These are phyloP conservation scores for Candida silvatica DNA, from an alignment of 805 yeast species.

Conservation along the genomic window DNA sequence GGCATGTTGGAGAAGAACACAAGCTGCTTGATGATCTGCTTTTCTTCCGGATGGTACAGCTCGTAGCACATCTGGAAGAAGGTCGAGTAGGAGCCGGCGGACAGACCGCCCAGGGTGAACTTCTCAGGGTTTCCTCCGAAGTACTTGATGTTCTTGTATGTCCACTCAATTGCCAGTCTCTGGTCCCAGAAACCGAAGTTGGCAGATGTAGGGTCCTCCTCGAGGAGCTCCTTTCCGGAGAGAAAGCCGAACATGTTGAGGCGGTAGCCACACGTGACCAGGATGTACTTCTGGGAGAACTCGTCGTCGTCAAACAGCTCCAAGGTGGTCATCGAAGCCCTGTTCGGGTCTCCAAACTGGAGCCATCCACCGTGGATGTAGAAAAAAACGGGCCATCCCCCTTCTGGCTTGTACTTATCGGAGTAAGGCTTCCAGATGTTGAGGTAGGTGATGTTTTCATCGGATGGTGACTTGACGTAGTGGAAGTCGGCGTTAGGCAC, in stretches of 20 bases:
- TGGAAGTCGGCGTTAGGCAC: slow-evolving; percentile 19
- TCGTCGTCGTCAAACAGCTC: slow-evolving; percentile 20
- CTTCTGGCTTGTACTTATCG: slow-evolving; percentile 22
- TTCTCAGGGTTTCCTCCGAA: slow-evolving; percentile 39
- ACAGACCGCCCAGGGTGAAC: slow-evolving; percentile 36
- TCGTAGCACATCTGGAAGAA: slow-evolving; percentile 35
- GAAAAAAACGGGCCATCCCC: slow-evolving; percentile 34
- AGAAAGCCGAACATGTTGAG: slow-evolving; percentile 31
- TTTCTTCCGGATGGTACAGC: slow-evolving; percentile 29
- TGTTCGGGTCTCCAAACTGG: slow-evolving; percentile 26
- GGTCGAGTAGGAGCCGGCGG: slow-evolving; percentile 38
- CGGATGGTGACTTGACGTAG: slow-evolving; percentile 19
- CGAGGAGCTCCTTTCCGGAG: slow-evolving; percentile 28
- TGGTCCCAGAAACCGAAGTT: slow-evolving; percentile 41
- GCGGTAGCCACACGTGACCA: slow-evolving; percentile 32
- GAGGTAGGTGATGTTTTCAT: slow-evolving; percentile 26
- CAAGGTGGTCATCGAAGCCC: slow-evolving; percentile 14
- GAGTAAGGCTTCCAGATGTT: slow-evolving; percentile 32
- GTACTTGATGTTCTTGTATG: slow-evolving; percentile 28
- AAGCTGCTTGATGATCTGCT: slow-evolving; percentile 30
- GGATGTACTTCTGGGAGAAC: slow-evolving; percentile 25
- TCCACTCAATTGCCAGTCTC: slow-evolving; percentile 37
- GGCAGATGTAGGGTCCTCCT: slow-evolving; percentile 19
- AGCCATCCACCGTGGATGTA: slow-evolving; percentile 38
- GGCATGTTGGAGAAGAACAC: slow-evolving; percentile 28